A percentile compares a stretch with the other conserved stretches of the same genome.
phyloP scores from a whole-genome alignment of 345 rosid species.

The Erysimum cheiranthoides region DNA sequence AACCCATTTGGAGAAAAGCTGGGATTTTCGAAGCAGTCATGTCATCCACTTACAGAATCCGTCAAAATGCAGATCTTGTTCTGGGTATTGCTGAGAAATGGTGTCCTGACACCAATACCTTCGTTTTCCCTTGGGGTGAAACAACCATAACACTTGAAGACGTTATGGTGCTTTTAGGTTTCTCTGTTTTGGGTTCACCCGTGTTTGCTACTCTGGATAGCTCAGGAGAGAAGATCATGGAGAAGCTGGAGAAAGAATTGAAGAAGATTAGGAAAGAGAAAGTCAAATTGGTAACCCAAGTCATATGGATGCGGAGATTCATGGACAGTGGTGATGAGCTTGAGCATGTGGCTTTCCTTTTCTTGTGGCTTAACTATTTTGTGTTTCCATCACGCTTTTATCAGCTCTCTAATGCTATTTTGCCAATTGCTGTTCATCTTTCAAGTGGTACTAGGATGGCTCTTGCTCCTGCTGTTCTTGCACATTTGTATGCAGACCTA shows the following conservation, averaged over 20 bases:
- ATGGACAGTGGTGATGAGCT: conserved; percentile 45
- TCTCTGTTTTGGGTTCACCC: conserved; percentile 54
- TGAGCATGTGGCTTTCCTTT: conserved; percentile 58
- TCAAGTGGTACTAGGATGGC: conserved; percentile 50
- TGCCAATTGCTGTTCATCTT: conserved; percentile 45
- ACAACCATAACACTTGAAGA: conserved; percentile 60
- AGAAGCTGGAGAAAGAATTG: conserved; percentile 8
- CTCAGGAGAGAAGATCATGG: not conserved
- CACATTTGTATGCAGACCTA: conserved; percentile 51
- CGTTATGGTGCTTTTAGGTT: conserved; percentile 52
- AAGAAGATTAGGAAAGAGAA: not conserved
- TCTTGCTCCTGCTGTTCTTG: conserved; percentile 55
- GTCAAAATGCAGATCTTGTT: conserved; percentile 37
- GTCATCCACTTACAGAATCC: conserved; percentile 44
- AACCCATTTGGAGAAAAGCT: conserved; percentile 48
- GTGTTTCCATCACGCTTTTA: conserved; percentile 24
- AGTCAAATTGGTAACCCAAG: not conserved
- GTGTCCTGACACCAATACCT: conserved; percentile 54
- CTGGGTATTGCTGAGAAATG: conserved; percentile 54
- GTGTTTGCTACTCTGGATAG: conserved; percentile 31
- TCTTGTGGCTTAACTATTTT: conserved; percentile 47
- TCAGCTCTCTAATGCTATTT: not conserved
- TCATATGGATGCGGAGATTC: conserved; percentile 47
- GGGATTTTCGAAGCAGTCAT: conserved; percentile 56
- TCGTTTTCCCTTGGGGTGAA: conserved; percentile 68